Base-by-base conservation (phyloP, 2,329 filamentous ascomycete genomes). In the Beauveria caledonica region DNA sequence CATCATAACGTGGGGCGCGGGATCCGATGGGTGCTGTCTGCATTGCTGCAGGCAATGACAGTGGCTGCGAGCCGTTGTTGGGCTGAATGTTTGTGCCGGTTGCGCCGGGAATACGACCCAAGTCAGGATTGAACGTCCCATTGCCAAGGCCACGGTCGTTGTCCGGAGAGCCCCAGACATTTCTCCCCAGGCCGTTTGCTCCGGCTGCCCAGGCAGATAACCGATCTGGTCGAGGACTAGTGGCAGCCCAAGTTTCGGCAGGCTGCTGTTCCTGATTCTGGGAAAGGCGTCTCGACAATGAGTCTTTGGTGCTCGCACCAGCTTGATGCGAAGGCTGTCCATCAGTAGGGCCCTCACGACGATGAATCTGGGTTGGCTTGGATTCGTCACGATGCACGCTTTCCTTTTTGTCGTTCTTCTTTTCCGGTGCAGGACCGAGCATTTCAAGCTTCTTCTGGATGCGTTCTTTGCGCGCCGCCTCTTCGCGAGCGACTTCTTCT, bases 111-210 rank as follows among this genome's bases (percentile, higher is more conserved):
- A 79, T 70, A 49, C 77, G 76, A 29, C 78, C 80, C 56, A 87
- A 77, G 65, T 85, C 83, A 13, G 83, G 79, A 60, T 82, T 85
- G 67, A 92, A 92, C 0, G 88, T 90, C 48, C 89, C 89, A 70
- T 92, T 92, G 3, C 89, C 89, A 21, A 92, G 84, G 11, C 84
- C 86, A 58, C 86, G 81, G 65, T 89, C 86, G 66, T 83, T 86
- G 59, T 84, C 84, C n/a, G 86, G 86, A 48, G 87, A 84, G 19
- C 86, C 88, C 89, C 89, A 92, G 19, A 92, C 86, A 68, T 87
- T 90, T 52, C 81, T 78, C 13, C 78, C 71, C 11, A 76, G 64
- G 49, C 77, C 74, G 52, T 79, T 80, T 42, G 74, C 69, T 21
- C 70, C 69, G 29, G 74, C 68, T 29, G 74, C 74, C 83, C 84